Conservation (phyloP, 176 grass and related monocot genomes). For the Oryza longistaminata region DNA sequence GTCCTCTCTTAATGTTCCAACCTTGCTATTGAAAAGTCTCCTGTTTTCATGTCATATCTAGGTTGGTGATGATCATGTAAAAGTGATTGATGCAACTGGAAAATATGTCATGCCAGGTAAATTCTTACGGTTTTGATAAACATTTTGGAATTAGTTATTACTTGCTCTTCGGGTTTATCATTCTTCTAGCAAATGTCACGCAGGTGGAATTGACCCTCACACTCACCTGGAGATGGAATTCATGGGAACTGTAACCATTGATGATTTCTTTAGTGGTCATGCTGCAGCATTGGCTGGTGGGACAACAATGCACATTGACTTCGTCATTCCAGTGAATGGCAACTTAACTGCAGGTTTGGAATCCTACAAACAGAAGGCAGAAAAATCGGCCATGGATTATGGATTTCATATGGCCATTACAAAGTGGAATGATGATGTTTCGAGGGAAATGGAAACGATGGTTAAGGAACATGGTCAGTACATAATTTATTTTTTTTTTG, state of each 20-base stretch:
- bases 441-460: conserved; percentile 94
- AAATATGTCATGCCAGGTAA: conserved; percentile 99
- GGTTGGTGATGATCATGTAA: conserved; percentile 70
- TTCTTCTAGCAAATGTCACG: conserved; percentile 20
- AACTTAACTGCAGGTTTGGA: conserved; percentile 83
- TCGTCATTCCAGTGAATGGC: conserved; percentile 89
- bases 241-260: conserved; percentile 81
- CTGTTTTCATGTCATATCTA: conserved; percentile 28
- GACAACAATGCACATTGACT: conserved; percentile 98
- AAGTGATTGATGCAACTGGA: conserved; percentile 90
- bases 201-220: conserved; percentile 96
- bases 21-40: conserved; percentile 5
- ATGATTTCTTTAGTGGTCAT: conserved; percentile 96
- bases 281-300: conserved; percentile 85
- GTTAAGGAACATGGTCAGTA: conserved; percentile 87
- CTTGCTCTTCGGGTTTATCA: conserved; percentile 27
- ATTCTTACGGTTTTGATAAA: neutral
- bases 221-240: conserved; percentile 97
- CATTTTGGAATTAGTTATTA: neutral
- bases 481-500: neutral
- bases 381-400: conserved; percentile 90
- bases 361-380: conserved; percentile 71
- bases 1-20: neutral
- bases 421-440: conserved; percentile 93
- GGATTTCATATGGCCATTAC: conserved; percentile 99